A percentile compares a stretch with the other conserved stretches of the same genome.
Conservation (phyloP, 2,329 filamentous ascomycete species). For the Hortaea sp. region DNA sequence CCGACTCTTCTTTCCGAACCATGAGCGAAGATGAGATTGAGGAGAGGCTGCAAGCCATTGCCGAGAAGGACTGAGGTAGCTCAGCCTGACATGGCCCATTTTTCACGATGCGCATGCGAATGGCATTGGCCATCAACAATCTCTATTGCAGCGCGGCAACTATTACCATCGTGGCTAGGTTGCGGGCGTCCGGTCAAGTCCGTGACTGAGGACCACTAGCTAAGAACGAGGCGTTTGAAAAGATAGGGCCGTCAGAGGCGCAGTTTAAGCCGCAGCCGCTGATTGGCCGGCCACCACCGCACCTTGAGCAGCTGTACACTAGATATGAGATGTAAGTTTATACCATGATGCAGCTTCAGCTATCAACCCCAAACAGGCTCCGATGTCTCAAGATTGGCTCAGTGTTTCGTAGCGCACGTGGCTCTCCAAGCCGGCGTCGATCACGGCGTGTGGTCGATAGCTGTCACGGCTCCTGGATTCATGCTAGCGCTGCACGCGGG, state of each 20-base stretch:
- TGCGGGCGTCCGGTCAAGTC: background rate
- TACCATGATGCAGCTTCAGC: background rate
- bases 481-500: no score
- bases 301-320: background rate
- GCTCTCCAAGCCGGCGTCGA: no score
- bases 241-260: background rate
- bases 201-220: background rate
- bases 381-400: no score
- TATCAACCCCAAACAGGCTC: no score
- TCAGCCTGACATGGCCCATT: background rate
- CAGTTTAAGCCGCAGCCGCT: background rate
- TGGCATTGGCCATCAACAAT: no score
- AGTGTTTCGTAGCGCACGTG: no score
- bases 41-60: slow-evolving; percentile 93
- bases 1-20: slow-evolving; percentile 68
- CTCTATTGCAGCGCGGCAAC: background rate
- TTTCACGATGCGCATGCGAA: no score
- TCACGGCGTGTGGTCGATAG: no score
- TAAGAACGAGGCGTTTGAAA: background rate
- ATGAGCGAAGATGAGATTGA: slow-evolving; percentile 98
- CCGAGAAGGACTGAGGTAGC: slow-evolving; percentile 78
- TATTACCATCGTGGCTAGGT: background rate
- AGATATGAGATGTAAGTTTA: background rate
- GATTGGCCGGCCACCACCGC: background rate
- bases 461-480: no score